These are phyloP conservation scores for Ajuga reptans DNA, from an alignment of 305 asterid species.

Conservation along the genomic window DNA sequence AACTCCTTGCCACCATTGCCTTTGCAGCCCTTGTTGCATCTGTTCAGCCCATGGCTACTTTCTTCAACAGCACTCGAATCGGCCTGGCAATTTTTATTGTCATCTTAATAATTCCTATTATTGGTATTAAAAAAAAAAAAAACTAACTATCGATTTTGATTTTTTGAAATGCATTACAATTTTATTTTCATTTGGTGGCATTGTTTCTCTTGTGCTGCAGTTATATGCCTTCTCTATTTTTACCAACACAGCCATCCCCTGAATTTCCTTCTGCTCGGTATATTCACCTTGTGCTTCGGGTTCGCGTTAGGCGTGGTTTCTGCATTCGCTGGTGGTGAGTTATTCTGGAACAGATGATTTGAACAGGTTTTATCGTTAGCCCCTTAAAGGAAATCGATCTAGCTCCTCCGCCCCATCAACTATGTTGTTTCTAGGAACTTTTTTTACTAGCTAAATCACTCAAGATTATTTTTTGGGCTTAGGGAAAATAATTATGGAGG, in stretches of 20 bases:
- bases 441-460: neutral
- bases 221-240: neutral
- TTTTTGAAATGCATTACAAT: neutral
- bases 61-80: slow-evolving; percentile 36
- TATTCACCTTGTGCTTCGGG: slow-evolving; percentile 25
- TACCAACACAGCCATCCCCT: slow-evolving; percentile 21
- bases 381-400: no score
- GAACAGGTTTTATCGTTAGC: no score
- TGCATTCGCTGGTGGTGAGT: slow-evolving; percentile 24
- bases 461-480: neutral
- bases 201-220: slow-evolving; percentile 18
- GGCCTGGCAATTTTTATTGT: slow-evolving; percentile 38
- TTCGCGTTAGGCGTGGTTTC: slow-evolving; percentile 20
- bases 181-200: neutral
- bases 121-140: slow-evolving; percentile 24
- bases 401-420: no score
- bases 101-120: slow-evolving; percentile 31
- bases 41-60: slow-evolving; percentile 37
- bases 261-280: slow-evolving; percentile 32
- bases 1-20: slow-evolving; percentile 44
- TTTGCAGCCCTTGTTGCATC: slow-evolving; percentile 44
- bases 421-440: no score
- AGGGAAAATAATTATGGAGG: slow-evolving; percentile 47
- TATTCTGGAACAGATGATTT: neutral
- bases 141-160: neutral